Conservation (phyloP, 345 rosid species). For the Kandelia obovata region DNA sequence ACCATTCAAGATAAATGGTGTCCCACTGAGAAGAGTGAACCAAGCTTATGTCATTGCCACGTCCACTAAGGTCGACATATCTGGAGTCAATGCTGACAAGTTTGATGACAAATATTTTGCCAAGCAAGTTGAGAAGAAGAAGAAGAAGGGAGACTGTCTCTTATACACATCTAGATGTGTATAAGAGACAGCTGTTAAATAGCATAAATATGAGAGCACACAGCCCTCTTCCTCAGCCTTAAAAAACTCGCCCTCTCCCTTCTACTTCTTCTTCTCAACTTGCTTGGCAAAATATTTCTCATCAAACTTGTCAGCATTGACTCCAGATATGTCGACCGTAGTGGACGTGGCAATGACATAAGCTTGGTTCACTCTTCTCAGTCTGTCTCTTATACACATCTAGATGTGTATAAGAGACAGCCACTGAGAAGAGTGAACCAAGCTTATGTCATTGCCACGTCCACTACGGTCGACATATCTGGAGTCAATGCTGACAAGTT, state of each 20-base stretch:
- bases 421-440: slow-evolving; percentile 70
- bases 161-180: too few relatives aligned
- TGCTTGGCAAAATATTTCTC: slow-evolving; percentile 45
- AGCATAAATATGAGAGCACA: neutral
- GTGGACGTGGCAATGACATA: slow-evolving; percentile 67
- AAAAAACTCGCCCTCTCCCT: slow-evolving; percentile 75
- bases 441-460: slow-evolving; percentile 57
- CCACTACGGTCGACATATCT: slow-evolving; percentile 67
- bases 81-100: slow-evolving; percentile 61
- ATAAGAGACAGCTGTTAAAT: too few relatives aligned
- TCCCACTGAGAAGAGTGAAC: slow-evolving; percentile 65
- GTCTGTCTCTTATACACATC: too few relatives aligned
- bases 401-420: too few relatives aligned
- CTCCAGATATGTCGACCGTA: slow-evolving; percentile 65
- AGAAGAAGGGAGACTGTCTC: slow-evolving; percentile 68
- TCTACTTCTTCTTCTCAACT: slow-evolving; percentile 60
- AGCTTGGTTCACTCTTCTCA: slow-evolving; percentile 62
- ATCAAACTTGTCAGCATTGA: slow-evolving; percentile 46
- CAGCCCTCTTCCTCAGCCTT: slow-evolving; percentile 65
- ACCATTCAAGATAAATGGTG: slow-evolving; percentile 75
- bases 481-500: slow-evolving; percentile 56
- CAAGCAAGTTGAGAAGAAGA: slow-evolving; percentile 68
- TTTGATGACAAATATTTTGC: slow-evolving; percentile 26
- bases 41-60: slow-evolving; percentile 62
- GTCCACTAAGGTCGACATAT: slow-evolving; percentile 64